Conservation (phyloP, 2,329 filamentous ascomycete species). For the Sordariomycetes sp. region DNA sequence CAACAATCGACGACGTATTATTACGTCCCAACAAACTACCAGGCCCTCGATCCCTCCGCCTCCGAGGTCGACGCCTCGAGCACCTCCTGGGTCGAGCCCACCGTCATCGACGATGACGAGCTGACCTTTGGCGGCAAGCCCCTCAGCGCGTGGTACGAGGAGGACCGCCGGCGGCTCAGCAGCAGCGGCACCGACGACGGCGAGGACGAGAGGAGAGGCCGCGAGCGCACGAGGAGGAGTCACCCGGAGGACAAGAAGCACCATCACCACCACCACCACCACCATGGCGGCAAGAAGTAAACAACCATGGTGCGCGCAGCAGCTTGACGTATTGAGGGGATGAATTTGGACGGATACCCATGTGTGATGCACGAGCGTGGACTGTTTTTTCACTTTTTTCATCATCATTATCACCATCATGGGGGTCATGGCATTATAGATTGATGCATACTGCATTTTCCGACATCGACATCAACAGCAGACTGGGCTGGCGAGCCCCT, state of each 20-base stretch:
- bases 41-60: constrained; percentile 20
- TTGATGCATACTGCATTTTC: no score
- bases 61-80: constrained; percentile 22
- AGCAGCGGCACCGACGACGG: constrained; percentile 21
- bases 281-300: no score
- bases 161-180: constrained; percentile 39
- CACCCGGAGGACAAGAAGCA: neutral
- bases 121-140: constrained; percentile 53
- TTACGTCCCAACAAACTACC: constrained; percentile 21
- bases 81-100: constrained; percentile 41
- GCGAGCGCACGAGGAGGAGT: constrained; percentile 22
- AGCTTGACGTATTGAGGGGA: no score
- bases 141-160: constrained; percentile 51
- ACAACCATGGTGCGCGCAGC: neutral
- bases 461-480: neutral
- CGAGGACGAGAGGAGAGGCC: constrained; percentile 27
- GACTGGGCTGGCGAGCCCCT: neutral
- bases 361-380: neutral
- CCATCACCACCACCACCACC: no score
- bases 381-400: neutral
- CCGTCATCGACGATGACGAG: constrained; percentile 52
- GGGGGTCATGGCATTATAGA: no score
- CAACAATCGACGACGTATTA: constrained; percentile 13
- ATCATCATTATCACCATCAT: neutral
- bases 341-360: neutral